Base-by-base conservation (phyloP, 177 flowering plant species). In the Vitis hybrid region DNA sequence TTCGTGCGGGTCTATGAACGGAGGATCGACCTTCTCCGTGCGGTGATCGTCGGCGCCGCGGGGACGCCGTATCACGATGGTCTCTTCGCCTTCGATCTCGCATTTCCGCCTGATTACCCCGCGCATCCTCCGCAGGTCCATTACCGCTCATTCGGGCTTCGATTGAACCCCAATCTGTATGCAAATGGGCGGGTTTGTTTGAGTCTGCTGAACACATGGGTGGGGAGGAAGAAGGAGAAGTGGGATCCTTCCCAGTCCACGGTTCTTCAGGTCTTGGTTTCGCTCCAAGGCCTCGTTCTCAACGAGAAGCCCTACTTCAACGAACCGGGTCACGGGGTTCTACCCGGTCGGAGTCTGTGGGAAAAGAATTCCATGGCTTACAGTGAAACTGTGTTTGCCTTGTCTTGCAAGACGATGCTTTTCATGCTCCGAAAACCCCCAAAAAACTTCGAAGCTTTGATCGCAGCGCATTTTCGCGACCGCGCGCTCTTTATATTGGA, bases 61-160 rank as follows among this genome's bases (percentile, higher is more conserved):
- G 87, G 82, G 0, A 87, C 89, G 0, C 88, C 91, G 0, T 87
- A 87, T 68, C 84, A 77, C 61, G 80, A 85, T 18, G 82, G 82
- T 8, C 78, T 87, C 8, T 87, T 81, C 82, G 78, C 85, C 82
- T 87, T 85, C 75, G 91, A 87, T 71, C 0, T 87, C 11, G 57
- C 48, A 1, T 81, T 85, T 66, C 85, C 86, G 5, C 11, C 64
- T 9, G 77, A 84, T 30, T 85, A 87, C 73, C 87, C 91, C 11
- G 11, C 51, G 27, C 24, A 11, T 0, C 89, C 89, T 2, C 89
- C 91, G 0, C 1, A 2, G 13, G 84, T 87, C 1, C 27, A 76
- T 14, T 83, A 74, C 72, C 72, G 56, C 3, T 78, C 85, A 2
- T 72, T 65, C 63, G 87, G 88, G 64, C 54, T 65, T 9, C 35